Evolutionary conservation across 1,284 basidiomycete species (phyloP).

Genomic region (Trametes polyzona): DNA sequence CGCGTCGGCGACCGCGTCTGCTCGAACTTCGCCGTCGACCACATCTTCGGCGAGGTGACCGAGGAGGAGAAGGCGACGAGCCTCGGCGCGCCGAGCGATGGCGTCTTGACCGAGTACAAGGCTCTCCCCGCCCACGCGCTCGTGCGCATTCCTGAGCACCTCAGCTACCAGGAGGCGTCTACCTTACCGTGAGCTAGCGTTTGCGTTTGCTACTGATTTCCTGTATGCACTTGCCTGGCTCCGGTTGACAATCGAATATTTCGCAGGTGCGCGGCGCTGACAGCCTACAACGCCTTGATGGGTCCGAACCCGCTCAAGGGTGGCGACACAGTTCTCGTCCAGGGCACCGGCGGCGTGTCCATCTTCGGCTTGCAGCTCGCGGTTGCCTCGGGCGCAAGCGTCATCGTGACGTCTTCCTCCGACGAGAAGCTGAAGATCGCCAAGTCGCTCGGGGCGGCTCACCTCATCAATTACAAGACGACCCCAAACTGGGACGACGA

Average conservation of each 20-base stretch:
- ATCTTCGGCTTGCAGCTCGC: conserved; percentile 44
- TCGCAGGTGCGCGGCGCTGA: conserved; percentile 39
- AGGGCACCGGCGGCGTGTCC: conserved; percentile 44
- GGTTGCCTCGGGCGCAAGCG: conserved; percentile 43
- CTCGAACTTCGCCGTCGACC: conserved; percentile 13
- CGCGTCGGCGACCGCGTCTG: conserved; percentile 56
- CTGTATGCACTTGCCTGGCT: background rate
- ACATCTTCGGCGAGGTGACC: conserved; percentile 13
- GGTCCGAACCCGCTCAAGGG: conserved; percentile 37
- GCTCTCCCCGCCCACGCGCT: conserved; percentile 21
- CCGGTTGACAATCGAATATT: background rate
- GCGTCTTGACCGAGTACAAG: conserved; percentile 58
- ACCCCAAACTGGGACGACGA: conserved; percentile 47
- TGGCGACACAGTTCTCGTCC: conserved; percentile 37
- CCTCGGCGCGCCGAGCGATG: conserved; percentile 52
- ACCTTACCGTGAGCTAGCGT: conserved; percentile 11
- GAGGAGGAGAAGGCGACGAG: conserved; percentile 33
- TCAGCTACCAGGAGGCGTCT: conserved; percentile 40
- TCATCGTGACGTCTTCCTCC: conserved; percentile 48
- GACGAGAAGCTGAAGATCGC: conserved; percentile 44
- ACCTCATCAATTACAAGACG: conserved; percentile 44
- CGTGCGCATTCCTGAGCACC: conserved; percentile 37
- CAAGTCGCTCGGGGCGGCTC: conserved; percentile 39
- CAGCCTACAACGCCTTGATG: conserved; percentile 43
- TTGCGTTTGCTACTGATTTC: no score